Evolutionary conservation across 2,329 filamentous ascomycete species (phyloP).

Genomic region (Botrytis deweyae): DNA sequence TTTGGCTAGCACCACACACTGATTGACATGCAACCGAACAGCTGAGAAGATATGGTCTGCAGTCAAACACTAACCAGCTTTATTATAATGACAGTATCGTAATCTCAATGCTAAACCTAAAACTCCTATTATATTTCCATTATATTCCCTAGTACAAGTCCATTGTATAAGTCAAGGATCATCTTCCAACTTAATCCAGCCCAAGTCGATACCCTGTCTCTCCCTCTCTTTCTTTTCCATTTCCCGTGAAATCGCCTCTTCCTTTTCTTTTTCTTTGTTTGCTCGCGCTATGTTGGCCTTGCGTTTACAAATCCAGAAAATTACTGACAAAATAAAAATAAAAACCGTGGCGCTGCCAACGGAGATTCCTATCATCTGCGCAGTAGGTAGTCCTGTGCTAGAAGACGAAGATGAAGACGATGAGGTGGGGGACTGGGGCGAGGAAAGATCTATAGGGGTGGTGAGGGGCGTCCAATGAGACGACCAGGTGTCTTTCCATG

Average conservation of each 20-base stretch:
- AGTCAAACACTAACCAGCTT: neutral
- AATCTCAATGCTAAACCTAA: neutral
- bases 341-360: neutral
- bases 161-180: neutral
- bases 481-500: neutral
- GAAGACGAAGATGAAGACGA: neutral
- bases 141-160: too few relatives aligned
- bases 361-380: neutral
- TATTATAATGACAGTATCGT: neutral
- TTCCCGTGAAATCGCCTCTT: neutral
- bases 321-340: neutral
- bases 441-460: neutral
- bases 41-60: neutral
- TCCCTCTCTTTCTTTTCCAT: neutral
- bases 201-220: neutral
- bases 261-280: conserved; percentile 34
- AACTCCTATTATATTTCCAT: neutral
- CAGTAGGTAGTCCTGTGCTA: neutral
- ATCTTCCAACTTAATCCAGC: neutral
- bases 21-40: neutral
- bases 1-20: neutral
- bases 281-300: neutral
- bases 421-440: neutral
- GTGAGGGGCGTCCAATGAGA: neutral
- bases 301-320: neutral